A percentile compares a stretch with the other conserved stretches of the same genome.
These are phyloP conservation scores for Fusarium agapanthi DNA, from an alignment of 2,329 filamentous ascomycete genomes.

Conservation along the genomic window DNA sequence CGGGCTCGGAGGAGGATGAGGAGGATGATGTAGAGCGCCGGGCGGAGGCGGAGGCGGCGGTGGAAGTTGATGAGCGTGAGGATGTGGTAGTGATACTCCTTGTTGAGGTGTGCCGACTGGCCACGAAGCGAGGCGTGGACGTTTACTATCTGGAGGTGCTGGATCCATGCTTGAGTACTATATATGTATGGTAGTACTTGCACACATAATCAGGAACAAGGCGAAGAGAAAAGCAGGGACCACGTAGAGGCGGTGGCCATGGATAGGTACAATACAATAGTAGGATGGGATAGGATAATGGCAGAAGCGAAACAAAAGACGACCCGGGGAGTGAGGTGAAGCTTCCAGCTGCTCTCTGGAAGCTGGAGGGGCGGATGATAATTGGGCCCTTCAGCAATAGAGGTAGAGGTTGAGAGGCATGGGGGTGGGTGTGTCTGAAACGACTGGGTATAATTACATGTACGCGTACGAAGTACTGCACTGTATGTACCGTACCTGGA, in stretches of 20 bases:
- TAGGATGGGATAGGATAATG: constrained; percentile 25
- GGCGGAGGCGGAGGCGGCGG: constrained; percentile 43
- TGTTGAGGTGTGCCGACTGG: constrained; percentile 58
- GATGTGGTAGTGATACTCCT: constrained; percentile 56
- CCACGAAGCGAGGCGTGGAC: constrained; percentile 63
- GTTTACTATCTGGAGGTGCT: constrained; percentile 67
- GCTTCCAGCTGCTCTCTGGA: constrained; percentile 43
- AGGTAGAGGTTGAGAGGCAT: constrained; percentile 44
- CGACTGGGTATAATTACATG: constrained; percentile 44
- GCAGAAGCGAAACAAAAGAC: constrained; percentile 42
- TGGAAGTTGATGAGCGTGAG: constrained; percentile 45
- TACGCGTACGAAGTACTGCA: constrained; percentile 40
- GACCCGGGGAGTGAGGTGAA: constrained; percentile 41
- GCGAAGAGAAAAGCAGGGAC: constrained; percentile 49
- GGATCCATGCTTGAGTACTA: constrained; percentile 65
- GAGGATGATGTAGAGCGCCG: constrained; percentile 42
- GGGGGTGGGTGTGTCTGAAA: constrained; percentile 46
- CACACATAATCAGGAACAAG: constrained; percentile 50
- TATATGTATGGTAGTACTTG: constrained; percentile 48
- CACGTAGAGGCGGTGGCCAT: constrained; percentile 50
- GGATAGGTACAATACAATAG: constrained; percentile 33
- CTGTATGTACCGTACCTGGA: constrained; percentile 21
- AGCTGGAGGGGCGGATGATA: constrained; percentile 42
- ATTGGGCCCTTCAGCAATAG: constrained; percentile 45
- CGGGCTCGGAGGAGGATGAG: constrained; percentile 46